Percentiles rank a stretch among this genome's conserved stretches.
Conservation (phyloP, 352 stramenopile species). For the Discostella stelligera region DNA sequence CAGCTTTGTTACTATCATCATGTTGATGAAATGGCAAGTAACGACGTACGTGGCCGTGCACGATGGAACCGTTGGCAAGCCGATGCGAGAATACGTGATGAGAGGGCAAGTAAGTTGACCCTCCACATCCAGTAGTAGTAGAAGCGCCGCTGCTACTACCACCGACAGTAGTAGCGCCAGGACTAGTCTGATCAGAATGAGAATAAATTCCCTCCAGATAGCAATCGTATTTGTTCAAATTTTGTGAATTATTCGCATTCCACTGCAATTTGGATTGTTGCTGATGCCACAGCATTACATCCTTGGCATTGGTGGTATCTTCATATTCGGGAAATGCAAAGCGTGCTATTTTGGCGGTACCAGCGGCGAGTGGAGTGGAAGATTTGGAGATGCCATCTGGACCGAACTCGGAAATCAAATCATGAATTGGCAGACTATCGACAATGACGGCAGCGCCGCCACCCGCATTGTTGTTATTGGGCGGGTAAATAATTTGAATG, state of each 20-base stretch:
- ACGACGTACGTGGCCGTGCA: constrained; percentile 47
- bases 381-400: background rate
- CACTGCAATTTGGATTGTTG: background rate
- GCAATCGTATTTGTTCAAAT: constrained; percentile 31
- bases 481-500: constrained; percentile 28
- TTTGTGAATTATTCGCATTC: constrained; percentile 3
- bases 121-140: background rate
- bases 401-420: constrained; percentile 29
- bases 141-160: background rate
- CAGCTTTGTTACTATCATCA: too few relatives aligned
- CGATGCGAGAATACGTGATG: constrained; percentile 47
- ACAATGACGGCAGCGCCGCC: background rate
- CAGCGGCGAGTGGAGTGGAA: background rate
- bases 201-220: constrained; percentile 34
- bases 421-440: constrained; percentile 13
- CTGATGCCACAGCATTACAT: constrained; percentile 10
- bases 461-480: background rate
- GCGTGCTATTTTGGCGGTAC: constrained; percentile 29
- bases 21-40: constrained; percentile 41
- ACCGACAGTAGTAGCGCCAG: too few relatives aligned
- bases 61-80: constrained; percentile 22
- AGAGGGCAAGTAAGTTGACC: constrained; percentile 14
- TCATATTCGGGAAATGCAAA: constrained; percentile 57
- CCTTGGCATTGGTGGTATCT: constrained; percentile 27
- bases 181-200: background rate